Evolutionary conservation across 495 filamentous ascomycete species (phyloP), one percentile per base, ranked within the genome.

Genomic region (Neurospora discreta): DNA sequence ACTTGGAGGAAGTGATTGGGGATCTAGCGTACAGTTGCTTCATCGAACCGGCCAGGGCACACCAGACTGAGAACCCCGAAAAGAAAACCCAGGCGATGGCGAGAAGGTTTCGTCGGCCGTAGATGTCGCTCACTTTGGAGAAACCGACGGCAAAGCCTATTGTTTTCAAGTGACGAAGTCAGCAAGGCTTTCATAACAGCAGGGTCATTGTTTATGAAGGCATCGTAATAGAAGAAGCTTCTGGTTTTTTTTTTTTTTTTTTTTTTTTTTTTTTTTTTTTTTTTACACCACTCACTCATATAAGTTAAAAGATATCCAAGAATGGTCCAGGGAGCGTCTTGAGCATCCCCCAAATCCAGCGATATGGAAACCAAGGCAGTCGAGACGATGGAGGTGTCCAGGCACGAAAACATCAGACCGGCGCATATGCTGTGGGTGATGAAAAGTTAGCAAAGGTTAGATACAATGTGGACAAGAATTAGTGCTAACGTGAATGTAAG

Each of bases 351-450:
- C 26, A 90, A 75, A 30, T 85, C 84, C 58, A 85, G 81, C 3
- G 85, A 87, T 68, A 91, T 89, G 13, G 84, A 84, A 18, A 90
- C 84, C 7, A 91, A 82, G 3, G 89, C 85, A 0, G 89, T 90
- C 44, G 87, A 87, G 16, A 90, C 86, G 68, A 90, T 90, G 0
- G 88, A 87, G n/a, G 85, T 85, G 71, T 91, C 89, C 13, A 90
- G 75, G 69, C 85, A 88, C 16, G 86, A 86, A 30, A 91, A 85
- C 38, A 90, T 84, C 41, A 91, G 85, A 23, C 84, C 83, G 20
- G 87, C 74, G 39, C 86, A 79, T 44, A 90, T 81, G 40, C 87
- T 90, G 73, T 44, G 5, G n/a, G 52, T 43, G 43, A 15, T 2
- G 33, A 13, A 6, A 3, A 39, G 20, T 71, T 5, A 67, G 69